Conservation (phyloP, 345 rosid genomes). For the Iberis pinnata region DNA sequence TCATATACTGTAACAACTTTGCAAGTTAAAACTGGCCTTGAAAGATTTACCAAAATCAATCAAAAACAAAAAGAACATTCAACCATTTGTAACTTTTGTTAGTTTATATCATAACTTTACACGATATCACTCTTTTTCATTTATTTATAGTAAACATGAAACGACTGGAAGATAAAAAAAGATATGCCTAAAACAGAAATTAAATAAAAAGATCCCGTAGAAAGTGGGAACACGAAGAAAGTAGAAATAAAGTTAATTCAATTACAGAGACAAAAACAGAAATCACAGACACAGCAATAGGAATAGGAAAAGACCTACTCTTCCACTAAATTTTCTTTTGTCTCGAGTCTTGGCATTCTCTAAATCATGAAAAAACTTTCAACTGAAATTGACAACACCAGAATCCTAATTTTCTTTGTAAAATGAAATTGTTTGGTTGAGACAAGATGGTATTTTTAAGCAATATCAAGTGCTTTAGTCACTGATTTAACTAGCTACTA, state of each 20-base stretch:
- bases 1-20: conserved; percentile 20
- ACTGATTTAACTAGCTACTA: conserved; percentile 22
- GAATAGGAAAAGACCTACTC: conserved; percentile 29
- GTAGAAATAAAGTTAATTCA: conserved; percentile 24
- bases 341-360: conserved; percentile 20
- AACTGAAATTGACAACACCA: conserved; percentile 18
- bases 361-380: not conserved
- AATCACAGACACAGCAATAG: conserved; percentile 25
- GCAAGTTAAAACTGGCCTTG: conserved; percentile 3
- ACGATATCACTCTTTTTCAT: conserved; percentile 8
- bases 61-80: conserved; percentile 20
- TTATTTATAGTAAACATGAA: not conserved
- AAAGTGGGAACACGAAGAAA: conserved; percentile 33
- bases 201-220: conserved; percentile 2
- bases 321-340: conserved; percentile 29
- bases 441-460: conserved; percentile 5
- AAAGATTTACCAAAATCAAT: conserved; percentile 5
- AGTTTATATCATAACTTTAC: conserved; percentile 4
- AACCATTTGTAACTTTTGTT: not conserved
- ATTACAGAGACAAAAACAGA: conserved; percentile 25
- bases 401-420: not conserved
- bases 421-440: not conserved
- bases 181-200: not conserved
- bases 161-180: not conserved
- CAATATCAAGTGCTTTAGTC: conserved; percentile 8